Conservation (phyloP, 208 protist species). For the Zelonia costaricensis region DNA sequence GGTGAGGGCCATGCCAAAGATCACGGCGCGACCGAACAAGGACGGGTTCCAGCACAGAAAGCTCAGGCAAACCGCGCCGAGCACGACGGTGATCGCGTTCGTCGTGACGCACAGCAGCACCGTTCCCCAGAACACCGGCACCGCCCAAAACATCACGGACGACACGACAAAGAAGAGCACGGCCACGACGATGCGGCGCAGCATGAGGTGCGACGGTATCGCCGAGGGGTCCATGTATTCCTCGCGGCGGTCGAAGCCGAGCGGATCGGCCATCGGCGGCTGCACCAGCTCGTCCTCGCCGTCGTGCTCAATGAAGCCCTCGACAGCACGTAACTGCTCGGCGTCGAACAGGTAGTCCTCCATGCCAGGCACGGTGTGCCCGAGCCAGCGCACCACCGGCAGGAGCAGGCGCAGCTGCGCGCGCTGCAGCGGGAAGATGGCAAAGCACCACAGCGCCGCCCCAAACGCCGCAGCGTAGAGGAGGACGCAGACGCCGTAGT, state of each 20-base stretch:
- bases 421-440: constrained; percentile 44
- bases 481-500: not conserved
- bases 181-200: constrained; percentile 52
- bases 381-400: constrained; percentile 40
- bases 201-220: constrained; percentile 30
- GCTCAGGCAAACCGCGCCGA: constrained; percentile 39
- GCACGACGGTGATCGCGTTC: constrained; percentile 18
- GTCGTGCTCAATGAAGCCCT: constrained; percentile 37
- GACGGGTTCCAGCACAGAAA: constrained; percentile 48
- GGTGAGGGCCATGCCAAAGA: constrained; percentile 12
- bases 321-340: constrained; percentile 35
- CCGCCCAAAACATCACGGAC: constrained; percentile 43
- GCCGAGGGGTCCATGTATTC: constrained; percentile 26
- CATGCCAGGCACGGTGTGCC: constrained; percentile 41
- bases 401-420: constrained; percentile 50
- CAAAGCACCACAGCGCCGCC: constrained; percentile 18
- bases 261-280: constrained; percentile 30
- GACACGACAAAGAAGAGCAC: constrained; percentile 46
- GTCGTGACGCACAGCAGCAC: constrained; percentile 22
- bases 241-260: constrained; percentile 48
- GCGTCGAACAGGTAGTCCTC: constrained; percentile 71
- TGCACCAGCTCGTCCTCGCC: constrained; percentile 37
- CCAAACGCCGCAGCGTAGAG: constrained; percentile 3
- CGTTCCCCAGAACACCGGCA: constrained; percentile 37
- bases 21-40: constrained; percentile 5